Conservation (phyloP, 352 stramenopile species). For the Phytophthora pini region DNA sequence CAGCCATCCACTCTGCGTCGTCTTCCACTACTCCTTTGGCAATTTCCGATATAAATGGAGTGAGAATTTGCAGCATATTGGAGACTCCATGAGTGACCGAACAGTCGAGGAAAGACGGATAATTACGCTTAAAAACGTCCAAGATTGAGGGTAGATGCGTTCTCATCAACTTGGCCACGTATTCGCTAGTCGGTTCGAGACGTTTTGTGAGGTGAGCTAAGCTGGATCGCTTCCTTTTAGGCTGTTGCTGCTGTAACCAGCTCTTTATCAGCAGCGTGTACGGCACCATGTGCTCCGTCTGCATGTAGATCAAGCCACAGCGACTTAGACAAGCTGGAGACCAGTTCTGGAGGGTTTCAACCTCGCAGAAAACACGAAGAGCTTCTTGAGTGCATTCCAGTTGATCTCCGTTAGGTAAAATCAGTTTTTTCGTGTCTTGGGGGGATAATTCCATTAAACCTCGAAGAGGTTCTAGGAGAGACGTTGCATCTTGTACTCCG, state of each 20-base stretch:
- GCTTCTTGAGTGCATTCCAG: conserved; percentile 41
- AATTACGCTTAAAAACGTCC: conserved; percentile 61
- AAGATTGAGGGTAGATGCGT: conserved; percentile 52
- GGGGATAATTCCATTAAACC: conserved; percentile 29
- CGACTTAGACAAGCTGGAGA: conserved; percentile 54
- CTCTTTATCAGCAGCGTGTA: conserved; percentile 78
- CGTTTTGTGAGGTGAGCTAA: conserved; percentile 20
- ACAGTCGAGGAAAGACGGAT: conserved; percentile 46
- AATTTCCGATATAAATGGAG: conserved; percentile 45
- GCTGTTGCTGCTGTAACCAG: conserved; percentile 47
- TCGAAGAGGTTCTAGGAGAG: conserved; percentile 52
- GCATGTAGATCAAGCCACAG: conserved; percentile 68
- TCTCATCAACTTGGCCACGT: conserved; percentile 54
- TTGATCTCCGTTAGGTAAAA: conserved; percentile 69
- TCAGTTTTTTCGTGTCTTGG: conserved; percentile 26
- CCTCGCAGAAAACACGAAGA: conserved; percentile 65
- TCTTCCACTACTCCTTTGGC: conserved; percentile 37
- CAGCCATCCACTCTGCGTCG: conserved; percentile 16
- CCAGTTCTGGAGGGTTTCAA: conserved; percentile 60
- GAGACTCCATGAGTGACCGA: conserved; percentile 49
- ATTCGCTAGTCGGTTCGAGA: conserved; percentile 28
- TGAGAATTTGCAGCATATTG: conserved; percentile 56
- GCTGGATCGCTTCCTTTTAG: conserved; percentile 16
- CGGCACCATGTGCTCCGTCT: conserved; percentile 50
- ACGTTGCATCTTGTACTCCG: conserved; percentile 34